Evolutionary conservation across 2,329 filamentous ascomycete genomes (phyloP).

Genomic region (Beauveria sp.): DNA sequence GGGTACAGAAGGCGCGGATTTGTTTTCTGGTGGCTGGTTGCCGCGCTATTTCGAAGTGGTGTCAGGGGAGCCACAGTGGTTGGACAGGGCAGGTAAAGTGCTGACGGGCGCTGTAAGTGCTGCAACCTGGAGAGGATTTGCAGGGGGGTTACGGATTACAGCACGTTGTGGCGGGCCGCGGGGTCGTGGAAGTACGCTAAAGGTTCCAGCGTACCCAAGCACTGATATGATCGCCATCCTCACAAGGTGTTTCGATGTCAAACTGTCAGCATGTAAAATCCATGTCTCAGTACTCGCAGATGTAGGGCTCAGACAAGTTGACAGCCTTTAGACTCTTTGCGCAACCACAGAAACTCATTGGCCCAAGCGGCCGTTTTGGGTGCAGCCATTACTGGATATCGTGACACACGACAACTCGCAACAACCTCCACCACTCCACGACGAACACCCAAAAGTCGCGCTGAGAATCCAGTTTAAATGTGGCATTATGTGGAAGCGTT

Average conservation of each 20-base stretch:
- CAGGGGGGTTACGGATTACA: not conserved
- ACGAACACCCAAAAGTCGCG: not conserved
- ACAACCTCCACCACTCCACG: not conserved
- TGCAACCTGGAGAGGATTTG: not conserved
- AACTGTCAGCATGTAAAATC: no score
- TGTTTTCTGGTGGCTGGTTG: not conserved
- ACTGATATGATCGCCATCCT: no score
- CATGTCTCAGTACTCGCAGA: no score
- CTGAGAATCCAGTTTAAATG: not conserved
- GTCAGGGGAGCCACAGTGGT: not conserved
- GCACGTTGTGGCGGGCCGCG: not conserved
- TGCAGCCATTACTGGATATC: not conserved
- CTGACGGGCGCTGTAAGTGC: not conserved
- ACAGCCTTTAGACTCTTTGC: not conserved
- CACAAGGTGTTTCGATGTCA: no score
- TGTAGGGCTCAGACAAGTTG: no score
- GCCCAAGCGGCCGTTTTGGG: no score
- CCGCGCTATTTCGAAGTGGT: not conserved
- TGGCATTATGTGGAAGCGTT: conserved; percentile 1
- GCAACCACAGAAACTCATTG: no score
- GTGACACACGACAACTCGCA: conserved; percentile 5
- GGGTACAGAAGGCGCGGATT: not conserved
- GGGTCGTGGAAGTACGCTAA: not conserved
- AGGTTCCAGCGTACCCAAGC: not conserved
- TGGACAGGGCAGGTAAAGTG: not conserved